These are phyloP conservation scores for Penicillium sclerotiorum DNA, from an alignment of 2,329 filamentous ascomycete species.

Conservation along the genomic window DNA sequence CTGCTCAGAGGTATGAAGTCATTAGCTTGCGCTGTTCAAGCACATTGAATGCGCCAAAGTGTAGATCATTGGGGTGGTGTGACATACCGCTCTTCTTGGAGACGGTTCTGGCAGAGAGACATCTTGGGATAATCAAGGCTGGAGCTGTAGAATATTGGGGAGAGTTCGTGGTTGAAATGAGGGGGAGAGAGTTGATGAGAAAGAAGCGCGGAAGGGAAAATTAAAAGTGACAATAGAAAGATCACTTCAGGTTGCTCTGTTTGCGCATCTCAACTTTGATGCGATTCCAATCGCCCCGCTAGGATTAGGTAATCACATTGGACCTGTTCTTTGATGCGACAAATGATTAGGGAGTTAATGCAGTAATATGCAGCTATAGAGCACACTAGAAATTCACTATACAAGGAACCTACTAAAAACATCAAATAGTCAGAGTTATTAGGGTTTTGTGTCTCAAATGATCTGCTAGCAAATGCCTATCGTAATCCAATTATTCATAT, in stretches of 20 bases:
- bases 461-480: too few relatives aligned
- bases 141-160: not conserved
- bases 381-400: too few relatives aligned
- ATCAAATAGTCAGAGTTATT: too few relatives aligned
- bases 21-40: conserved; percentile 8
- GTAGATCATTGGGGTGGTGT: not conserved
- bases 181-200: not conserved
- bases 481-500: too few relatives aligned
- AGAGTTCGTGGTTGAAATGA: too few relatives aligned
- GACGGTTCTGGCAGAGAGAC: conserved; percentile 84
- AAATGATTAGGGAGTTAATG: too few relatives aligned
- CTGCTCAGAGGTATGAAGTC: conserved; percentile 52
- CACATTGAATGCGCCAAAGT: not conserved
- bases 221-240: conserved; percentile 1
- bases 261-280: conserved; percentile 5
- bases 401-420: too few relatives aligned
- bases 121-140: conserved; percentile 52
- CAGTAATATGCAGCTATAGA: too few relatives aligned
- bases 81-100: conserved; percentile 82
- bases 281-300: conserved; percentile 7
- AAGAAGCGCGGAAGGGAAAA: not conserved
- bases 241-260: not conserved
- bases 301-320: conserved; percentile 7
- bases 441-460: too few relatives aligned
- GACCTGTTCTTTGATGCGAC: not conserved